Base-by-base conservation (phyloP, 805 yeast genomes). In the Ogataea saltuana region DNA sequence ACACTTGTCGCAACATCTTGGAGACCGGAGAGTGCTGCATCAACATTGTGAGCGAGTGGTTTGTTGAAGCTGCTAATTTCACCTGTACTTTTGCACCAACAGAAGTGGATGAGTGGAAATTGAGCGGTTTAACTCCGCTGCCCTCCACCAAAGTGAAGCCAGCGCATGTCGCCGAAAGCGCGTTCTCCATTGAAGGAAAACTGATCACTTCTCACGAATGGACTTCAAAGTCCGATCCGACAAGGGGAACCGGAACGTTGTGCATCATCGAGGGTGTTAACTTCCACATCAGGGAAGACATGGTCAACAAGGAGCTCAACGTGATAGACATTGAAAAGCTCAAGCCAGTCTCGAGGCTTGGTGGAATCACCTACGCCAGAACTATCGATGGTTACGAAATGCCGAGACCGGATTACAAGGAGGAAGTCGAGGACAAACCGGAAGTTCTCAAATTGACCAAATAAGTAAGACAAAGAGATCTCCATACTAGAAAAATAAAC, bases 21-120 rank as follows among this genome's bases (percentile, higher is more conserved):
- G 78, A 71, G 18, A 77, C 80, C 2, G 64, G 61, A 4, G 86
- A 81, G 53, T 68, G 72, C 40, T 75, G 82, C 15, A 70, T 81
- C 51, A 81, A 74, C 55, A 68, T 81, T 35, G 70, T 81, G 32
- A 68, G 78, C 40, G 86, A 81, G 58, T 81, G 83, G 84, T 76
- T 79, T 49, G 61, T 73, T 20, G 85, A 81, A 46, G 85, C 85
- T 18, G 83, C 85, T 7, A 80, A 81, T 54, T 71, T 62, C 45
- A 59, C 77, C 10, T 61, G 74, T 15, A 67, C 65, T 21, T 61
- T 70, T 48, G 70, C 80, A 1, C 85, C 85, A 4, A 33, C 55
- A 0, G 76, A 64, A 3, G 67, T 72, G 12, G 75, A 74, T 48
- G 87, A 81, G 57, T 81, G 82, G 79, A 65, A 71, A 42, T 56